Evolutionary conservation across 2,329 filamentous ascomycete species (phyloP).

Genomic region (Akanthomyces dipterigenus): DNA sequence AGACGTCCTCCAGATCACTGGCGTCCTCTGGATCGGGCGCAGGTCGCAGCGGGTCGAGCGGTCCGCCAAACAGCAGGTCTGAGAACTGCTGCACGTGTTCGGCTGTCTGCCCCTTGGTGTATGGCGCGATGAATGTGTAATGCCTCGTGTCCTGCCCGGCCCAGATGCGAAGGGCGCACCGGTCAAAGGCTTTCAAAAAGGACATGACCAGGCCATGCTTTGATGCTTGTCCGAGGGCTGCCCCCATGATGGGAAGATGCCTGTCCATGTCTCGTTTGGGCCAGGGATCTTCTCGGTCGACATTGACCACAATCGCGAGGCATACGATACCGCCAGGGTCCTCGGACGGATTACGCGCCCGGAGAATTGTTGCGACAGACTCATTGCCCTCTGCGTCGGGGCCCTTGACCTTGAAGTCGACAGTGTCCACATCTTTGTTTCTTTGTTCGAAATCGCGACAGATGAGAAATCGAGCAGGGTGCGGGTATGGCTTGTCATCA

Average conservation of each 20-base stretch:
- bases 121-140: background rate
- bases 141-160: background rate
- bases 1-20: background rate
- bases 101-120: background rate
- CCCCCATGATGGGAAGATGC: background rate
- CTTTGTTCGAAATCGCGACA: background rate
- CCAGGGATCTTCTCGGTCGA: background rate
- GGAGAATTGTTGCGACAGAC: background rate
- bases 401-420: background rate
- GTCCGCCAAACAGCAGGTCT: background rate
- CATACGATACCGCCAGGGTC: background rate
- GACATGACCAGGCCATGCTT: background rate
- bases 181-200: background rate
- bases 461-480: background rate
- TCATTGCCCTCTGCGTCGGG: background rate
- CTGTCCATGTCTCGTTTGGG: background rate
- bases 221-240: background rate
- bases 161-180: background rate
- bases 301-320: background rate
- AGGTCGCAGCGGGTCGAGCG: background rate
- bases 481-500: background rate
- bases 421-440: background rate
- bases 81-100: background rate
- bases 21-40: background rate
- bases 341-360: background rate